Conservation (phyloP, 495 filamentous ascomycete genomes). For the Cercophora newfieldiana region DNA sequence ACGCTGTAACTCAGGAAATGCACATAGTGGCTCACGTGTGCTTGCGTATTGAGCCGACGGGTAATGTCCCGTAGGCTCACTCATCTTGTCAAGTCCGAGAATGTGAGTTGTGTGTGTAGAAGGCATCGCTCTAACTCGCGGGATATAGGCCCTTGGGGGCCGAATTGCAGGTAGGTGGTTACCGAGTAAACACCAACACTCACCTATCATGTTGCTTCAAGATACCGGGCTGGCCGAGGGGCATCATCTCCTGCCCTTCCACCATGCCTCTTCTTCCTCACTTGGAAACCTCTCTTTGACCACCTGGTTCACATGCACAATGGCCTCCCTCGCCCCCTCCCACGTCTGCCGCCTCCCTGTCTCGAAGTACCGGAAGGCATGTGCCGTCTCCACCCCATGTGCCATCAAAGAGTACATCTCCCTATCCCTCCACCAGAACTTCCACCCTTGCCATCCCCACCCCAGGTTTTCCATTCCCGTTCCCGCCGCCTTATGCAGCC, state of each 20-base stretch:
- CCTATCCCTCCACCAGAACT: conserved; percentile 39
- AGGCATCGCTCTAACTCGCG: too few species aligned
- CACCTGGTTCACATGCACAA: conserved; percentile 33
- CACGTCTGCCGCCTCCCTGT: conserved; percentile 33
- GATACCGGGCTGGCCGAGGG: too few species aligned
- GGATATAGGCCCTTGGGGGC: too few species aligned
- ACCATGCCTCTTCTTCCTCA: conserved; percentile 20
- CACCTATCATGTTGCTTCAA: too few species aligned
- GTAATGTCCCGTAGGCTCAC: background rate
- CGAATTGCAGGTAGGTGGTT: too few species aligned
- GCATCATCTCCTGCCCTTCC: background rate
- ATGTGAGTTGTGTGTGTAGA: too few species aligned
- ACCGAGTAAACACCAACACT: too few species aligned
- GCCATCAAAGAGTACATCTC: conserved; percentile 39
- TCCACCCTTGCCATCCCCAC: conserved; percentile 40
- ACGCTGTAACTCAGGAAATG: background rate
- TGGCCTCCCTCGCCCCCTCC: conserved; percentile 33
- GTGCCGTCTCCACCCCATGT: conserved; percentile 38
- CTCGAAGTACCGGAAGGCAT: conserved; percentile 39
- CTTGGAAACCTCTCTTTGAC: conserved; percentile 27
- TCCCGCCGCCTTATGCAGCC: conserved; percentile 39
- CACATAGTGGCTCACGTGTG: background rate
- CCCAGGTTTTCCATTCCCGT: conserved; percentile 43
- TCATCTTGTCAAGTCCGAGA: background rate
- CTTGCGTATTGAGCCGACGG: background rate